Evolutionary conservation across 2,329 filamentous ascomycete species (phyloP), one percentile per base, ranked within the genome.

Genomic region (Fusarium sp.): DNA sequence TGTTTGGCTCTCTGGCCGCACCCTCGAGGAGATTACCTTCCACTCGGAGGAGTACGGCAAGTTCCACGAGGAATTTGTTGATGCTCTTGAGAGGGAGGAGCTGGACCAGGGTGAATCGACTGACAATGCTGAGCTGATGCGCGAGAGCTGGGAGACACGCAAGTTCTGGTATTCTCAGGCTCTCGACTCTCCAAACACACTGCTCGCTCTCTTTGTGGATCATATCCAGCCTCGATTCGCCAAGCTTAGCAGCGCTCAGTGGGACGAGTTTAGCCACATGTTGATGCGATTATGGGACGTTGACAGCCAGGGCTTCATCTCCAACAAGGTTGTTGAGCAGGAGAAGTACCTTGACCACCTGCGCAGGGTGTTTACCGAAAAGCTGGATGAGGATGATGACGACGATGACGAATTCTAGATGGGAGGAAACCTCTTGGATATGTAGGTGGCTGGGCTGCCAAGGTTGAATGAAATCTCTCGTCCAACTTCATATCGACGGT

Each of bases 1-100:
- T 4, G 70, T 78, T 68, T 83, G 81, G 81, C 67, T 83, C 24
- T 63, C 64, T 22, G 59, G 54, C 7, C 67, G 50, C 14, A 56
- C 29, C 10, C 45, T 65, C n/a, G 61, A 65, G 33, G 65, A 67
- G 39, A 67, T 67, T 27, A 39, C 56, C 22, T 58, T 58, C 56
- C 31, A 58, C 20, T 58, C 22, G 7, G 35, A 41, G 27, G 57
- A 67, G 20, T 61, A 33, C 22, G 58, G 24, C 35, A 31, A n/a
- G 20, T 22, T 67, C 35, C 35, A 67, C 58, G 20, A 37, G 20
- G 64, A 67, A 37, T 67, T 67, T 35, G 58, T 62, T 48, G 56
- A 56, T 45, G n/a, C 64, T 18, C 16, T 67, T 8, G 57, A 67
- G 33, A 31, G 35, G 29, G 57, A 67, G 41, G 64, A 52, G 48